Base-by-base conservation (phyloP, 176 grass and related monocot species). In the Zoysia pacifica region DNA sequence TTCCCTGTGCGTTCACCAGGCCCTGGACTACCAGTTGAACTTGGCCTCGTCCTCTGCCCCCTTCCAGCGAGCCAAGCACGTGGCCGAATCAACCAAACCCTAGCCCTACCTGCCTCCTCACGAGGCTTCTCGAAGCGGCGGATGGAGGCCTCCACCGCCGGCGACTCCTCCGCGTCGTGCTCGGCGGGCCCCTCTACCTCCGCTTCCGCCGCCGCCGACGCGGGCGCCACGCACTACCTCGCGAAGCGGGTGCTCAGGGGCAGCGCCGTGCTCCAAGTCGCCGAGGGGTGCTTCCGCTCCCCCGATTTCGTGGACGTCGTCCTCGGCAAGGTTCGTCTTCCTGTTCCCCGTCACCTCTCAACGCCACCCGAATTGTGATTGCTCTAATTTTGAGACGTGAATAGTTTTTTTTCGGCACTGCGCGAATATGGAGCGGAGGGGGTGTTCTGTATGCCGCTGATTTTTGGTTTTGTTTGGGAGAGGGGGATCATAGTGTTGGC, bases 221-320 rank as follows among this genome's bases (percentile, higher is more conserved):
- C 51, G 48, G 77, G 38, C 14, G 72, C 72, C 48, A 58, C 86
- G 62, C 95, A 93, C 72, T 98, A 98, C 84, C 90, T 98, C 44
- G 90, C 92, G 14, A 98, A 98, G 88, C 91, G 95, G 62, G 89
- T 98, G 77, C 90, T 98, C 78, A 63, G 82, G 43, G 88, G 92
- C 19, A 98, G 95, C 75, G 86, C 87, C 55, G 85, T 98, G 65
- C 90, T 91, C 40, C 95, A 98, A 70, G 88, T 89, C 56, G 90
- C 93, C 47, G 83, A 90, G 36, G 95, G 92, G 11, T 73, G 78
- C 84, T 91, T 98, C 74, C 95, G 95, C 63, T 92, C 90, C 35
- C 78, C 86, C 53, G 81, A 75, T 42, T 80, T 78, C 45, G 70
- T 54, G 40, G 95, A 98, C 67, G 68, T 98, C 74, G 95, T 94